Evolutionary conservation across 371 early-diverging fungal genomes (phyloP), one percentile per base, ranked within the genome.

Genomic region (Mortierella sp.): DNA sequence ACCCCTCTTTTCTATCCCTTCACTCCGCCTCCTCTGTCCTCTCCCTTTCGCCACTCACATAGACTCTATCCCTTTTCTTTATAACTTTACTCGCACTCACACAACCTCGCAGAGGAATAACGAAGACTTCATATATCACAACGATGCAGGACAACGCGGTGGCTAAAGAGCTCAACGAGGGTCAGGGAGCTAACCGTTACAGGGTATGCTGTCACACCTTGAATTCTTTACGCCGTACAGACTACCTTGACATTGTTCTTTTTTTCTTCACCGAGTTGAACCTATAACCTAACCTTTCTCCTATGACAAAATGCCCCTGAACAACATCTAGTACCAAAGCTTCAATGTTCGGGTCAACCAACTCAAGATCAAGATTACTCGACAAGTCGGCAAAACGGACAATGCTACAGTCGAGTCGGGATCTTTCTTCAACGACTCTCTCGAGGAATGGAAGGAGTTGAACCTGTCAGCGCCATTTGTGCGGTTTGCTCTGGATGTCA

Each of bases 391-490:
- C 48, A 72, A 87, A n/a, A 88, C 88, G 67, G 88, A 88, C 43
- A 81, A 69, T 50, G 76, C 80, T 16, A 71, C 74, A 19, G 84
- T 81, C 14, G 91, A 89, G 14, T 88, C 91, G 69, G 95, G 93
- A 44, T 96, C 97, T 34, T 97, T 93, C 86, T 98, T 98, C 81
- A 91, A 94, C 71, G 95, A 96, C 76, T 89, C 95, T 0, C 84
- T 98, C 19, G 88, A 89, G 46, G 89, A 91, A 57, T 97, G 97
- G 97, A 91, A 89, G 72, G 98, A 98, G 74, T 89, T 96, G 55
- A 98, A 99, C 88, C 87, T 94, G 80, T 97, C 99, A 2, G 90
- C 90, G 44, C 91, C 96, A 43, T 98, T 96, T 86, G 90, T 90
- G 14, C 88, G 87, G 16, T 96, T 98, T 81, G 78, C 83, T 21